phyloP scores from a whole-genome alignment of 2,329 filamentous ascomycete species.

The Calonectria pteridis region DNA sequence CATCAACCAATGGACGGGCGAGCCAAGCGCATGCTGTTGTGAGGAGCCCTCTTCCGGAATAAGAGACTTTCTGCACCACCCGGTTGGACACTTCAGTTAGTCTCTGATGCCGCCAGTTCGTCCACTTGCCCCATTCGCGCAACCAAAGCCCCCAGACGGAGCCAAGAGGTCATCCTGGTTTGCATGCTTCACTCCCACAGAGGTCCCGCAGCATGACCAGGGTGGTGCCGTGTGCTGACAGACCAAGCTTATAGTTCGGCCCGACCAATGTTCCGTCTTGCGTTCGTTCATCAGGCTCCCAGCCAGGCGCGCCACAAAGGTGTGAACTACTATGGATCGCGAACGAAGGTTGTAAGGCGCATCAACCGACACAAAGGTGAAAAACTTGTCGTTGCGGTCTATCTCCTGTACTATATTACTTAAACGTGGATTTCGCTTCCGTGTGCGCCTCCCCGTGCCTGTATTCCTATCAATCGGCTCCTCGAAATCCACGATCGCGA shows the following conservation, averaged over 20 bases:
- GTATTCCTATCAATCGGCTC: neutral
- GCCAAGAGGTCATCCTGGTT: conserved; percentile 9
- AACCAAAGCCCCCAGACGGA: conserved; percentile 3
- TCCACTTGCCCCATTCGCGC: conserved; percentile 8
- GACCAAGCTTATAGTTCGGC: neutral
- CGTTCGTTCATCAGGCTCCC: conserved; percentile 16
- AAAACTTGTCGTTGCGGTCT: conserved; percentile 5
- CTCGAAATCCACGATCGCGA: neutral
- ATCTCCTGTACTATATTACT: conserved; percentile 5
- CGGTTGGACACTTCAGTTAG: neutral
- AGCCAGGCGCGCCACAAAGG: conserved; percentile 16
- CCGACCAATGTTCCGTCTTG: conserved; percentile 24
- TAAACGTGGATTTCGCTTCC: neutral
- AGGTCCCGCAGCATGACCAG: neutral
- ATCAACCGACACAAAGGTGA: neutral
- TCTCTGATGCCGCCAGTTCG: conserved; percentile 32
- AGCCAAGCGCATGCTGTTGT: conserved; percentile 29
- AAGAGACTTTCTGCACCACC: conserved; percentile 21
- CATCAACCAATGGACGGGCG: conserved; percentile 20
- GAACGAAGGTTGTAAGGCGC: conserved; percentile 4
- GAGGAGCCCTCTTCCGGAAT: neutral
- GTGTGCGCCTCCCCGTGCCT: neutral
- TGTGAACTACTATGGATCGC: conserved; percentile 12
- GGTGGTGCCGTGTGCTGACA: neutral
- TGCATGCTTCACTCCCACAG: conserved; percentile 13